phyloP scores from a whole-genome alignment of 768 basidiomycete genomes.

The Lyophyllum decastes region DNA sequence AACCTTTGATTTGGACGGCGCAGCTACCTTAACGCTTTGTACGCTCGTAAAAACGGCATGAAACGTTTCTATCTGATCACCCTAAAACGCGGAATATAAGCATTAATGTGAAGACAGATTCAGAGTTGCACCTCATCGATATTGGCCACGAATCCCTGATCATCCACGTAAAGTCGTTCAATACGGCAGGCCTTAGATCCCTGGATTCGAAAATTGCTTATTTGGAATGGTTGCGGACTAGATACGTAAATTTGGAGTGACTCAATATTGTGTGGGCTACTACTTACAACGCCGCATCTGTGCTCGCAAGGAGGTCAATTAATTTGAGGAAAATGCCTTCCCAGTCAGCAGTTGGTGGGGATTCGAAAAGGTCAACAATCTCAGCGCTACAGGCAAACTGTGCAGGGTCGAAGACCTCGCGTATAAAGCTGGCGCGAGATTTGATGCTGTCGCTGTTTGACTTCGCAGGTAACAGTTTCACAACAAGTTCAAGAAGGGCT shows the following conservation, averaged over 20 bases:
- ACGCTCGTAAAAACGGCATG: conserved; percentile 42
- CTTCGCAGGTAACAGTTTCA: conserved; percentile 51
- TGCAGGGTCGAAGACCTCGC: conserved; percentile 47
- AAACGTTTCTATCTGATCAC: conserved; percentile 53
- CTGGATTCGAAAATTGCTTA: conserved; percentile 39
- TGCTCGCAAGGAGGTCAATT: conserved; percentile 44
- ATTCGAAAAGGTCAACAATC: conserved; percentile 42
- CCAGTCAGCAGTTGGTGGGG: conserved; percentile 49
- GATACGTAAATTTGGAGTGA: background rate
- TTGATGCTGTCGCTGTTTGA: conserved; percentile 31
- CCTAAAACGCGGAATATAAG: conserved; percentile 17
- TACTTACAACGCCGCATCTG: conserved; percentile 50
- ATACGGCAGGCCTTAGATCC: conserved; percentile 30
- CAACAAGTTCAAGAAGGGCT: conserved; percentile 56
- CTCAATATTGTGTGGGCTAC: background rate
- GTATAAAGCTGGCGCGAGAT: conserved; percentile 48
- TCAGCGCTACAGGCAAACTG: conserved; percentile 36
- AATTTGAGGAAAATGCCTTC: conserved; percentile 50
- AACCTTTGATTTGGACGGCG: conserved; percentile 23
- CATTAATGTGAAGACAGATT: background rate
- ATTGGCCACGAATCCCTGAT: conserved; percentile 50
- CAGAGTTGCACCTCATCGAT: conserved; percentile 36
- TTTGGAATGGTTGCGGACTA: conserved; percentile 64
- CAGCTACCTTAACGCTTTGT: conserved; percentile 23
- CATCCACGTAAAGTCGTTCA: conserved; percentile 55